These are phyloP conservation scores for Waitea zeae DNA, from an alignment of 1,284 basidiomycete species.

Conservation along the genomic window DNA sequence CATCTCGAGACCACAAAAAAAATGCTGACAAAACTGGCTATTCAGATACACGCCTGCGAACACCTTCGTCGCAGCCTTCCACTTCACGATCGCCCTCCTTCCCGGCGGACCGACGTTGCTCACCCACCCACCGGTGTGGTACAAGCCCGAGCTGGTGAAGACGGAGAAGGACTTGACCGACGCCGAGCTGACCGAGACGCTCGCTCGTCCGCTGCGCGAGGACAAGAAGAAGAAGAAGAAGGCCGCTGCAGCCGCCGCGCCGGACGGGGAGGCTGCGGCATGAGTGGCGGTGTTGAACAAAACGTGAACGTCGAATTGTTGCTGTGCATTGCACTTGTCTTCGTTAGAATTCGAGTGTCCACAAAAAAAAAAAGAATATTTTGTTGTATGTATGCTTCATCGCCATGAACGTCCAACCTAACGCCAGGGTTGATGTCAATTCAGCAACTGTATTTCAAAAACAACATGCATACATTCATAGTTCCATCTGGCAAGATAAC, in stretches of 20 bases:
- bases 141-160: slow-evolving; percentile 80
- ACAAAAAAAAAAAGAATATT: no score
- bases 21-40: neutral
- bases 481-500: no score
- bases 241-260: slow-evolving; percentile 34
- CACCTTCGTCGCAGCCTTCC: slow-evolving; percentile 82
- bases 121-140: slow-evolving; percentile 82
- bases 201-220: slow-evolving; percentile 72
- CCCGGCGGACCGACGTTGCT: slow-evolving; percentile 74
- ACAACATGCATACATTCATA: no score
- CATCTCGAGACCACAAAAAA: no score
- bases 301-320: no score
- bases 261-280: slow-evolving; percentile 14
- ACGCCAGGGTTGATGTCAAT: no score
- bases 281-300: no score
- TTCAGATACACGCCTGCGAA: slow-evolving; percentile 61
- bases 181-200: slow-evolving; percentile 62
- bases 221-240: slow-evolving; percentile 89
- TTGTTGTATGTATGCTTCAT: no score
- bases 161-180: slow-evolving; percentile 83
- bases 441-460: no score
- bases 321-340: neutral
- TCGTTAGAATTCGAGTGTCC: no score
- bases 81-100: slow-evolving; percentile 86
- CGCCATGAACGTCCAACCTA: no score